A percentile compares a stretch with the other conserved stretches of the same genome.
These are phyloP conservation scores for Drechslerella dactyloides DNA, from an alignment of 2,329 filamentous ascomycete genomes.

Conservation along the genomic window DNA sequence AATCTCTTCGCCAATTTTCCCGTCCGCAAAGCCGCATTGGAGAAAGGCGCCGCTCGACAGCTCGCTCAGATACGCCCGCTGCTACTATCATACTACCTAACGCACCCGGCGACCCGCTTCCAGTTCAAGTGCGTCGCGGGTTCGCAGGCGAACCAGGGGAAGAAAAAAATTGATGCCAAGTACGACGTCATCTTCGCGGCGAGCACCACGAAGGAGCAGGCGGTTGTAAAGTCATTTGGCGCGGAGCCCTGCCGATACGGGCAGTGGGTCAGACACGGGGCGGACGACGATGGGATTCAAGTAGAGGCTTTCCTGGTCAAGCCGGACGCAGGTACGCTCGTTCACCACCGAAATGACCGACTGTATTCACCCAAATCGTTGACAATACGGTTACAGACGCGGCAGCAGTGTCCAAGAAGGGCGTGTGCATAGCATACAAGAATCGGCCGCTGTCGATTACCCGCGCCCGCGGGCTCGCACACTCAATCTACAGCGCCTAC, in stretches of 20 bases:
- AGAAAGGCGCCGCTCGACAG: slow-evolving; percentile 37
- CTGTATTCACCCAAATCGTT: background rate
- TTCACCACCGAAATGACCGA: background rate
- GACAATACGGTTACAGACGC: slow-evolving; percentile 18
- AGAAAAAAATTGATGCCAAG: slow-evolving; percentile 59
- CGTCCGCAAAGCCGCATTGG: slow-evolving; percentile 61
- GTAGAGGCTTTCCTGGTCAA: slow-evolving; percentile 53
- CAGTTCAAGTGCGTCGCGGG: slow-evolving; percentile 60
- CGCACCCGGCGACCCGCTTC: slow-evolving; percentile 65
- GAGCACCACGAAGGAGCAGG: slow-evolving; percentile 62
- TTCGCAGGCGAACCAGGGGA: slow-evolving; percentile 33
- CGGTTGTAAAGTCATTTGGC: slow-evolving; percentile 65
- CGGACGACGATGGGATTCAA: slow-evolving; percentile 17
- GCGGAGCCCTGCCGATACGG: slow-evolving; percentile 59
- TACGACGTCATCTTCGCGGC: slow-evolving; percentile 67
- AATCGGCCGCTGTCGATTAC: slow-evolving; percentile 30
- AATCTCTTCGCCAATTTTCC: slow-evolving; percentile 67
- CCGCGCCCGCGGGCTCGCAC: slow-evolving; percentile 22
- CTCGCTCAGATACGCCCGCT: slow-evolving; percentile 56
- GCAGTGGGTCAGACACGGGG: slow-evolving; percentile 25
- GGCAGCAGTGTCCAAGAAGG: slow-evolving; percentile 45
- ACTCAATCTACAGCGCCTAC: slow-evolving; percentile 38
- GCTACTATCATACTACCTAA: slow-evolving; percentile 67
- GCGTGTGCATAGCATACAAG: slow-evolving; percentile 46
- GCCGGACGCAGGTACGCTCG: slow-evolving; percentile 26